Base-by-base conservation (phyloP, 495 filamentous ascomycete genomes). In the Penicillium odoratum region DNA sequence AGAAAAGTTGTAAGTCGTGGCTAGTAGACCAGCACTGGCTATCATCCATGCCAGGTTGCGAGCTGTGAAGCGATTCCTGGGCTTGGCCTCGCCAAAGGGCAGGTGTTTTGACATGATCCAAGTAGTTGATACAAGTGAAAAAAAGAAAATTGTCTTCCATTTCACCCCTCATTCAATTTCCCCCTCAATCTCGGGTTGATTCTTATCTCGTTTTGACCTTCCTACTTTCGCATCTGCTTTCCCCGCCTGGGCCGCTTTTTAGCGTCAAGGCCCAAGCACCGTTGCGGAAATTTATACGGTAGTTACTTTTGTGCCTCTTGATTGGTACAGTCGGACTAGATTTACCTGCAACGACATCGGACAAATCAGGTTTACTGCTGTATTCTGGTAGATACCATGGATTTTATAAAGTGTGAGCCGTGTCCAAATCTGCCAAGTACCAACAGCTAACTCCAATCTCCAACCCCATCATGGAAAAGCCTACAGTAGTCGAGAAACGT, bases 201-300 rank as follows among this genome's bases (percentile, higher is more conserved):
- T 30, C 21, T 47, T 52, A 46, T 48, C 59, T 62, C 60, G 60
- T 58, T 55, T 48, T 58, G 40, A 62, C 60, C 60, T 62, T 62
- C 60, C 60, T 51, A 15, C 9, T 28, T 26, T 49, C 43, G 51
- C 9, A 25, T 51, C 30, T 11, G 21, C 57, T 29, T 53, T 51
- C 55, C 30, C 50, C 21, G 21, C 21, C 21, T 21, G 21, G 21
- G 51, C 38, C 49, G 30, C 38, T 30, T 15, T 13, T 54, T 62
- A 62, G 60, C 60, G 55, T 52, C 51, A n/a, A 57, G 18, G 11
- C 29, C 30, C 33, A 42, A 30, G 10, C 48, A 6, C 28, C 0
- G 18, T 47, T 0, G 45, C n/a, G 47, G 18, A 6, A 16, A 10
- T 15, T 33, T 33, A 2, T 30, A 6, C 16, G 21, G 15, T 5